phyloP scores from a whole-genome alignment of 495 filamentous ascomycete genomes.

The Letharia columbiana region DNA sequence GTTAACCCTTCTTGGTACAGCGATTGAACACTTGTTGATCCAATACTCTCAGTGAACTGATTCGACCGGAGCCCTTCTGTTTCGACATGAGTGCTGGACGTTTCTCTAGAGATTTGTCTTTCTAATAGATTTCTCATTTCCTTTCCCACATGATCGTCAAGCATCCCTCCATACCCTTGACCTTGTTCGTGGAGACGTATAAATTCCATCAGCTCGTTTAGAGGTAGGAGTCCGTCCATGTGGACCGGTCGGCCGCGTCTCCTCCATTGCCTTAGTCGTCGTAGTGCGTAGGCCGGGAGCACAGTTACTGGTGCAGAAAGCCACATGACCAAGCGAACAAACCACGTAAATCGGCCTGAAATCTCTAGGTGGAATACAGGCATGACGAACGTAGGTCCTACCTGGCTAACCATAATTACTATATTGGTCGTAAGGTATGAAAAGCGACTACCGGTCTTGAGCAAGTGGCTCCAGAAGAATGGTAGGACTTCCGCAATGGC shows the following conservation, averaged over 20 bases:
- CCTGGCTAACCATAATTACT: background rate
- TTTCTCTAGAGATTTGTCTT: background rate
- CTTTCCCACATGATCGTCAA: background rate
- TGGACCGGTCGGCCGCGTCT: background rate
- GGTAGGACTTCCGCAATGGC: conserved; percentile 1
- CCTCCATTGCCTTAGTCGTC: background rate
- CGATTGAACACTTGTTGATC: background rate
- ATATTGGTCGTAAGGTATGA: background rate
- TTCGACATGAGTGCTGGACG: background rate
- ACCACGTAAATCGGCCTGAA: conserved; percentile 4
- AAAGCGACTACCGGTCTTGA: background rate
- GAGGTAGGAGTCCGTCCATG: background rate
- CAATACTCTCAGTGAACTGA: background rate
- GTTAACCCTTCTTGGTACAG: background rate
- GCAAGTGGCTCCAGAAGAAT: background rate
- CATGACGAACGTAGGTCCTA: conserved; percentile 5
- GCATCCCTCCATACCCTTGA: background rate
- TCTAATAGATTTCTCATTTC: background rate
- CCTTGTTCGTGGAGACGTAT: background rate
- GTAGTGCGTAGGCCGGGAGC: conserved; percentile 1
- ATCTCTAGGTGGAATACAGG: conserved; percentile 6
- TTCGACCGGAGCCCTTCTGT: background rate
- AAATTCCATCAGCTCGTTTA: background rate
- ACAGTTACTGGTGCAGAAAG: conserved; percentile 2
- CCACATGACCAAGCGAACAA: conserved; percentile 2